Percentiles rank a stretch among this genome's conserved stretches.
phyloP scores from a whole-genome alignment of 371 early-diverging fungal species.

The Furculomyces boomerangus region DNA sequence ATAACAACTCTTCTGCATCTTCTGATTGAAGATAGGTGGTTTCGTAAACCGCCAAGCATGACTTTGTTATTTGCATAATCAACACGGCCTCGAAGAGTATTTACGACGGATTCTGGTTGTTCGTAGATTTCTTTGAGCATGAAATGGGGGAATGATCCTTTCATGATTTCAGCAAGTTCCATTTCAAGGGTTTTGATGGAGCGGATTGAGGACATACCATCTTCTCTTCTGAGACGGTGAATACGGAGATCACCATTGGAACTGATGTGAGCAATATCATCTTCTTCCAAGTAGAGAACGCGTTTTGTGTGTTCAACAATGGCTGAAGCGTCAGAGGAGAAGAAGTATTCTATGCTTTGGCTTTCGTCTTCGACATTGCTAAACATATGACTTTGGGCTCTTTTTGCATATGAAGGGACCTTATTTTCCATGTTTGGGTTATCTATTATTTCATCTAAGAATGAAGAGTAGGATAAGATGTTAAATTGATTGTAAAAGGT shows the following conservation, averaged over 20 bases:
- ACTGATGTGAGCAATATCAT: constrained; percentile 94
- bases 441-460: background rate
- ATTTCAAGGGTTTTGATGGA: constrained; percentile 95
- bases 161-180: constrained; percentile 96
- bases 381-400: constrained; percentile 88
- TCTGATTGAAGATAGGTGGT: constrained; percentile 80
- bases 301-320: constrained; percentile 98
- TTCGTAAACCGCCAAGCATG: constrained; percentile 85
- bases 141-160: constrained; percentile 95
- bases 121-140: constrained; percentile 99
- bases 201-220: constrained; percentile 73
- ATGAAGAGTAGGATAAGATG: no score
- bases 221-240: constrained; percentile 88
- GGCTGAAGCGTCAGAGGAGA: constrained; percentile 96
- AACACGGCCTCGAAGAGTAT: constrained; percentile 99
- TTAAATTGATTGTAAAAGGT: background rate
- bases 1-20: constrained; percentile 94
- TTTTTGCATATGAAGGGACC: constrained; percentile 30
- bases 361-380: constrained; percentile 79
- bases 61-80: constrained; percentile 89
- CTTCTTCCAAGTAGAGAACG: constrained; percentile 95
- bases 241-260: constrained; percentile 92
- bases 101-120: constrained; percentile 98
- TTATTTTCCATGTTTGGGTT: constrained; percentile 22
- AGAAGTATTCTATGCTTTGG: constrained; percentile 94